Conservation (phyloP, 805 yeast genomes). For the Pichia paraexigua region DNA sequence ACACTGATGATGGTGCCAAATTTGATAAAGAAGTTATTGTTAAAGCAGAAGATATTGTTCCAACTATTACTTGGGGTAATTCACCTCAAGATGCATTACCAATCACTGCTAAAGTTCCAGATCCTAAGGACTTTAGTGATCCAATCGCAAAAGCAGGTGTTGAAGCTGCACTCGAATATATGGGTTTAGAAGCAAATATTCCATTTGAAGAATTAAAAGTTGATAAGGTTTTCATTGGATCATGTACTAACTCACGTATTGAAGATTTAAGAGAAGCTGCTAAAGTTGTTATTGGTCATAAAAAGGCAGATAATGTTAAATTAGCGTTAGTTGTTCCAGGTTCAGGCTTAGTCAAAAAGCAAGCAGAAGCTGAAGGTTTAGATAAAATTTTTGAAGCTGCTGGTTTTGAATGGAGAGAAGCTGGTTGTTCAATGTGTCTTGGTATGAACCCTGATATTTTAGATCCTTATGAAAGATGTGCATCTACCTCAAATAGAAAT, state of each 20-base stretch:
- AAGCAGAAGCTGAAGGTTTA: conserved; percentile 92
- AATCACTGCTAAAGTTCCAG: conserved; percentile 83
- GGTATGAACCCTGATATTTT: conserved; percentile 99
- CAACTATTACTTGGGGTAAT: conserved; percentile 99
- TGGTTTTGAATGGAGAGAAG: conserved; percentile 98
- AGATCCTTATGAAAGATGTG: conserved; percentile 94
- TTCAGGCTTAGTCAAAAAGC: conserved; percentile 86
- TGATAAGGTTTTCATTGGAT: conserved; percentile 95
- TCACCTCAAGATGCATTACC: conserved; percentile 99
- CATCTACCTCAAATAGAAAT: conserved; percentile 97
- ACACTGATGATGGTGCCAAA: conserved; percentile 82
- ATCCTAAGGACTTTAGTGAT: conserved; percentile 67
- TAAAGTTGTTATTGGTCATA: conserved; percentile 79
- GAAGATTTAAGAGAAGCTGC: conserved; percentile 98
- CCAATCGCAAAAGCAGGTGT: conserved; percentile 75
- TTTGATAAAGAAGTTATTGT: conserved; percentile 81
- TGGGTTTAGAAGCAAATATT: conserved; percentile 82
- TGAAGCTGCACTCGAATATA: conserved; percentile 85
- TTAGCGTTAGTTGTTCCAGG: conserved; percentile 94
- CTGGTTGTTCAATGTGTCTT: conserved; percentile 98
- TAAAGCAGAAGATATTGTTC: conserved; percentile 77
- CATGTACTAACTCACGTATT: conserved; percentile 95
- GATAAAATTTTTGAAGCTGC: conserved; percentile 87
- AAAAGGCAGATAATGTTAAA: conserved; percentile 73
- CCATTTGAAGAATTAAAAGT: conserved; percentile 67